phyloP scores from a whole-genome alignment of 2,329 filamentous ascomycete genomes.

The Microdochium paspali region DNA sequence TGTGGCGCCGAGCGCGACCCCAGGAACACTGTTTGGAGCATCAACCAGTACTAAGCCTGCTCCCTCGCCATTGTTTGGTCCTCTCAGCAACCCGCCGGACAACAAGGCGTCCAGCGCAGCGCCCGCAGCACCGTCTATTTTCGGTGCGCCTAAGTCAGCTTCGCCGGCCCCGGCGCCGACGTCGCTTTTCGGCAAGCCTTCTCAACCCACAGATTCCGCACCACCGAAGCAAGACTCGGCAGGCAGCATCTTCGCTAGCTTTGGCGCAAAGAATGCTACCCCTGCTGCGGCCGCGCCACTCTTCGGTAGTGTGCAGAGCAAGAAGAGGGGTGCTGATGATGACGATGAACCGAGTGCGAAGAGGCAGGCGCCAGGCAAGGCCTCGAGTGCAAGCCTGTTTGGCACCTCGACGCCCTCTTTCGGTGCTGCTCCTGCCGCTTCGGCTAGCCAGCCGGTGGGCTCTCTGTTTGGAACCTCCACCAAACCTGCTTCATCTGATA shows the following conservation, averaged over 20 bases:
- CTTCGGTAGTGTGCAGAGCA: slow-evolving; percentile 15
- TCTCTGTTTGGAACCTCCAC: slow-evolving; percentile 8
- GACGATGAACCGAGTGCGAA: background rate
- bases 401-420: background rate
- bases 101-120: background rate
- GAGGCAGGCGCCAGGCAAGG: background rate
- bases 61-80: slow-evolving; percentile 4
- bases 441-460: background rate
- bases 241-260: background rate
- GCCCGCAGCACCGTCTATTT: background rate
- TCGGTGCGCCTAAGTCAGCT: background rate
- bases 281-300: slow-evolving; percentile 5
- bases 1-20: background rate
- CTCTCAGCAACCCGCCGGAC: background rate
- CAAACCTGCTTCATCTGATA: slow-evolving; percentile 7
- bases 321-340: background rate
- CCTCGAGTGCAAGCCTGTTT: background rate
- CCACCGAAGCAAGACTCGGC: background rate
- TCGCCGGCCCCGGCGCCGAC: background rate
- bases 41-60: slow-evolving; percentile 2
- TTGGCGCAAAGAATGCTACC: background rate
- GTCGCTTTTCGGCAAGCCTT: background rate
- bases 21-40: slow-evolving; percentile 3
- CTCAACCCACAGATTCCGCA: background rate
- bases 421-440: background rate